Base-by-base conservation (phyloP, 805 yeast genomes). In the Lipomyces chichibuensis region DNA sequence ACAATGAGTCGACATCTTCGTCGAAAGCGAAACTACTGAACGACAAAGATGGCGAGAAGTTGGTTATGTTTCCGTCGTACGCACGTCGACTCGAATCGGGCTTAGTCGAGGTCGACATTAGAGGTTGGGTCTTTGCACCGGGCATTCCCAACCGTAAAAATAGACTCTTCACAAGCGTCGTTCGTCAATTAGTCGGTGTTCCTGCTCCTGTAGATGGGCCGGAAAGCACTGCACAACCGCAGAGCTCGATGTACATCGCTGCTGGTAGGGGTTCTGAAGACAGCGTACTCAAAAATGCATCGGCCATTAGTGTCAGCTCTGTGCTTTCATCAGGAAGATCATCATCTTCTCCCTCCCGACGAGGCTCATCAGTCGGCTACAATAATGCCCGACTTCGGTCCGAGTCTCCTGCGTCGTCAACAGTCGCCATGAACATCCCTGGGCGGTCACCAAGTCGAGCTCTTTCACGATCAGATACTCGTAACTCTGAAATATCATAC, bases 131-230 rank as follows among this genome's bases (percentile, higher is more conserved):
- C 33, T 83, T 74, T 62, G 82, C 90, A 54, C 91, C 92, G 0
- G 96, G 96, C 0, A 80, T 84, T 8, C 84, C 87, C 81, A 84
- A 85, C 37, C 81, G 96, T 54, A 91, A 89, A 74, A 91, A 92
- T 76, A 80, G 88, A 65, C 76, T 93, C 56, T 80, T 93, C 39
- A 76, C 89, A 27, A 83, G 92, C 0, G 77, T 92, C 56, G 91
- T 92, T 2, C 85, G 85, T 67, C 92, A 90, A 76, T 79, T 90
- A 60, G 84, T 87, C 0, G 84, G 86, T 60, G 65, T 72, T 51
- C 73, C 74, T 13, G 58, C 55, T 13, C 59, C 58, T 29, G 64
- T 57, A 2, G 69, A 51, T 2, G 74, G 67, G 29, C 53, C 35
- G 57, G 57, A 62, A 14, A 59, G 60, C 49, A 60, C 61, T 5